phyloP scores from a whole-genome alignment of 148 eudicot species.

The Simmondsia chinensis region DNA sequence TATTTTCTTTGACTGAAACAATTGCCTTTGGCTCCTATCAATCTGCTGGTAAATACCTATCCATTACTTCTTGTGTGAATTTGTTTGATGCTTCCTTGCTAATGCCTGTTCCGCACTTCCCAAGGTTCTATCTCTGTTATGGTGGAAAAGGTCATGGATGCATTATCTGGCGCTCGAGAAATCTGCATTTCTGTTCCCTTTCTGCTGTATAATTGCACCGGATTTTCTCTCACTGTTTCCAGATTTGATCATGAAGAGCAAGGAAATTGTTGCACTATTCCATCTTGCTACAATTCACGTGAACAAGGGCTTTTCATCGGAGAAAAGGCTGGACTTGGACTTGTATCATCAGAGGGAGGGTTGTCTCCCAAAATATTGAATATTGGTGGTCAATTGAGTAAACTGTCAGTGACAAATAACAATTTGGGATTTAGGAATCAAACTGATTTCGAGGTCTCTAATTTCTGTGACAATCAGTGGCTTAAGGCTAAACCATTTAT shows the following conservation, averaged over 20 bases:
- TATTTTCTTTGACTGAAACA: conserved; percentile 63
- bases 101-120: conserved; percentile 5
- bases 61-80: neutral
- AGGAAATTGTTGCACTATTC: conserved; percentile 45
- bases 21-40: conserved; percentile 40
- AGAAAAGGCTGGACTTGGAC: conserved; percentile 64
- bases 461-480: conserved; percentile 15
- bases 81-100: conserved; percentile 1
- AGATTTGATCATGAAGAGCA: conserved; percentile 41
- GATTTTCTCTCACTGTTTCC: conserved; percentile 50
- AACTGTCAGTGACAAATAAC: conserved; percentile 5
- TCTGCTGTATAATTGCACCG: conserved; percentile 80
- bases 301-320: conserved; percentile 31
- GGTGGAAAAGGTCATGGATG: conserved; percentile 78
- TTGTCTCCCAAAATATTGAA: conserved; percentile 18
- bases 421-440: conserved; percentile 21
- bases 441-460: conserved; percentile 22
- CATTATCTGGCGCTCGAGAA: conserved; percentile 85
- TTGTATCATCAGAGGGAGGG: conserved; percentile 36
- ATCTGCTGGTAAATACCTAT: conserved; percentile 38
- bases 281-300: conserved; percentile 70
- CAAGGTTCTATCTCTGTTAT: conserved; percentile 62
- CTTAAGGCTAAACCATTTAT: conserved; percentile 53
- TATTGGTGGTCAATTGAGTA: conserved; percentile 21
- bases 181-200: conserved; percentile 77